Base-by-base conservation (phyloP, 1,284 basidiomycete species). In the Phenoliferia sp. region DNA sequence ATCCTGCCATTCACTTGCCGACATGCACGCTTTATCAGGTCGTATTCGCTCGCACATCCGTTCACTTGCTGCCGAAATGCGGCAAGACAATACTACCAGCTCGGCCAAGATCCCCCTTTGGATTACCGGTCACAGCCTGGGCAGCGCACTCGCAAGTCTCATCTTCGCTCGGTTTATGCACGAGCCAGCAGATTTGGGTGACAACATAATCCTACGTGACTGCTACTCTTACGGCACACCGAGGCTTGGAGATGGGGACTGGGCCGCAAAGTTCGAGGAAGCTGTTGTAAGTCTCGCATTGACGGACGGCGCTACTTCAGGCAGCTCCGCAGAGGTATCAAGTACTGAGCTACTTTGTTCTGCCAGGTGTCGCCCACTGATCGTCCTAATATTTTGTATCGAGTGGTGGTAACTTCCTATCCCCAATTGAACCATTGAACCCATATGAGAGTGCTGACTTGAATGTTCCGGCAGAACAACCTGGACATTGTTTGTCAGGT, bases 101-200 rank as follows among this genome's bases (percentile, higher is more conserved):
- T 12, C 39, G 39, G 39, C 39, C 39, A 44, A 44, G 39, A 44
- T 44, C 39, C 39, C 39, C 12, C 39, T 44, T 22, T 44, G 39
- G 39, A 22, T 44, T 22, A 44, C 39, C 39, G 73, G 73, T 3
- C 73, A 74, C 58, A 71, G 69, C 22, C 68, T 74, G 28, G 73
- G 73, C 4, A 54, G 48, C 3, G 66, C 69, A 6, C 63, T 74
- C 26, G 63, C 69, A 1, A 62, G 58, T 1, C 54, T 73, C 33
- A 57, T 52, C 29, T 73, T 52, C 64, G 65, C 69, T 2, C 65
- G 72, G 19, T 63, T 65, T 29, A 54, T 73, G 16, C 67, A 55
- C 33, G 60, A 59, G n/a, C 64, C 68, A 15, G n/a, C 15, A 2
- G 72, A 73, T 54, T 61, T 73, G 31, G 72, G 72, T 17, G 26